A percentile compares a stretch with the other conserved stretches of the same genome.
These are phyloP conservation scores for Cordyceps pruinosa DNA, from an alignment of 2,329 filamentous ascomycete species.

Conservation along the genomic window DNA sequence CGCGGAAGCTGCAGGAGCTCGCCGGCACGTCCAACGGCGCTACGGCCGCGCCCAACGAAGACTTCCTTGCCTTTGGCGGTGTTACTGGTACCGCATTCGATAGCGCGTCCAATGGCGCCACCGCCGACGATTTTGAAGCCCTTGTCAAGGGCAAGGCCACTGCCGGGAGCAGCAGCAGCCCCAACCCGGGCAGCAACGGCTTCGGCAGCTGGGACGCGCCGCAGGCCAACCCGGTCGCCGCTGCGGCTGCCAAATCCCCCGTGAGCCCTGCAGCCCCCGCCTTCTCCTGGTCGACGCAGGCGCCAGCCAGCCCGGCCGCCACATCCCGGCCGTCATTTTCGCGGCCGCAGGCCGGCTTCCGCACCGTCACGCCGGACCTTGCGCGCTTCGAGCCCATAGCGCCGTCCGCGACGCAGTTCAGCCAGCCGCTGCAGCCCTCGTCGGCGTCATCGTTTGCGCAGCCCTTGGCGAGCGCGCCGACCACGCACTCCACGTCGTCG, in stretches of 20 bases:
- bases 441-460: constrained; percentile 21
- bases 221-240: constrained; percentile 20
- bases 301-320: constrained; percentile 30
- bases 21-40: constrained; percentile 50
- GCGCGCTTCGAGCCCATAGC: constrained; percentile 47
- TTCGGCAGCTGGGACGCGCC: constrained; percentile 44
- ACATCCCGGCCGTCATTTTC: constrained; percentile 10
- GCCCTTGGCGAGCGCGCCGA: constrained; percentile 17
- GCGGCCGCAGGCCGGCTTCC: constrained; percentile 33
- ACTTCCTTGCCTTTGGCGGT: constrained; percentile 65
- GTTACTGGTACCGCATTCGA: constrained; percentile 56
- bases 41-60: constrained; percentile 47
- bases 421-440: constrained; percentile 49
- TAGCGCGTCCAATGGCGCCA: constrained; percentile 41
- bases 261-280: constrained; percentile 37
- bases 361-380: constrained; percentile 55
- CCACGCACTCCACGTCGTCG: constrained; percentile 25
- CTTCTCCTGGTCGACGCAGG: constrained; percentile 60
- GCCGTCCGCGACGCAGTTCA: constrained; percentile 56
- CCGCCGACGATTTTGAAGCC: constrained; percentile 74
- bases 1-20: constrained; percentile 79
- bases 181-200: constrained; percentile 31
- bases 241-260: constrained; percentile 26
- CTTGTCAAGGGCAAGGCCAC: constrained; percentile 66
- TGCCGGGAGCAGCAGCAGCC: constrained; percentile 22